phyloP scores from a whole-genome alignment of 202 grass and related monocot species.

The Thinopyrum obtusiflorum region DNA sequence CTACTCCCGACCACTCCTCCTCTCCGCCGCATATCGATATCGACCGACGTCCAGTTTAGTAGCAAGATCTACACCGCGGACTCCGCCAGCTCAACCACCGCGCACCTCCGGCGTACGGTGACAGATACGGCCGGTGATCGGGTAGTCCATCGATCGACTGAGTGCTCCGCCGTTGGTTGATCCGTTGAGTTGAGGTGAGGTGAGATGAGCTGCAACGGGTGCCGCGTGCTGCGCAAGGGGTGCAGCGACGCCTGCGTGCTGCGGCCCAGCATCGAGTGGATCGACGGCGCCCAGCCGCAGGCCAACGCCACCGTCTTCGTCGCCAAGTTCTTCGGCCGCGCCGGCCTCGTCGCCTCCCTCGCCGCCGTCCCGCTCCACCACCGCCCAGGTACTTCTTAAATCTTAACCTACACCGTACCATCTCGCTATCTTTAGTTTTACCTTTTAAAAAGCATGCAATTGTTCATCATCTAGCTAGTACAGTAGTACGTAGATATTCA shows the following conservation, averaged over 20 bases:
- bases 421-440: neutral
- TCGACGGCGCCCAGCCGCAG: conserved; percentile 66
- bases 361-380: conserved; percentile 61
- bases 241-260: conserved; percentile 86
- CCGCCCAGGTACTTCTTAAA: conserved; percentile 55
- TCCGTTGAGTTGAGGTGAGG: neutral
- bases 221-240: conserved; percentile 84
- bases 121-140: neutral
- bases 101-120: neutral
- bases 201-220: conserved; percentile 95
- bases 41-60: neutral
- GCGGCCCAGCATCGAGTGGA: conserved; percentile 84
- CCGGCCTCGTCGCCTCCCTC: conserved; percentile 80
- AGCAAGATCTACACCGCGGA: neutral
- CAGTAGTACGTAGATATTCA: neutral
- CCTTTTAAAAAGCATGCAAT: neutral
- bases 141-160: too few species aligned
- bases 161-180: neutral
- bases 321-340: conserved; percentile 95
- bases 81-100: neutral
- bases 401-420: too few species aligned
- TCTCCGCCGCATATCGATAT: too few species aligned
- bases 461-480: neutral
- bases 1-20: neutral
- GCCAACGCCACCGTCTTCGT: conserved; percentile 96